These are phyloP conservation scores for Vicia sativa DNA, from an alignment of 306 rosid genomes.

Conservation along the genomic window DNA sequence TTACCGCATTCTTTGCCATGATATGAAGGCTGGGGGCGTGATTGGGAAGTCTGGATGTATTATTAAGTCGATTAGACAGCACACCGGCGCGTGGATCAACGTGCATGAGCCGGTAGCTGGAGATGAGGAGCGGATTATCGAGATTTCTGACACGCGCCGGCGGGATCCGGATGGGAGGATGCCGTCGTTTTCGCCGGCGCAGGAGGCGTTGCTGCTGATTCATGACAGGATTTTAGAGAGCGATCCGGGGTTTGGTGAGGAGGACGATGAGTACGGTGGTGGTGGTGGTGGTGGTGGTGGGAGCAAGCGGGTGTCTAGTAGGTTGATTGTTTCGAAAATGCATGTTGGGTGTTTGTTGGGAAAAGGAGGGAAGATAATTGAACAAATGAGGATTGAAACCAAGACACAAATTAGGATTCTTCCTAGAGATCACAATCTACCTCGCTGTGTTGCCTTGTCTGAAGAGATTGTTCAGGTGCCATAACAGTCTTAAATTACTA, in stretches of 20 bases:
- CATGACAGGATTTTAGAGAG: constrained; percentile 91
- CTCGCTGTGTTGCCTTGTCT: constrained; percentile 92
- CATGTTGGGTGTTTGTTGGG: constrained; percentile 97
- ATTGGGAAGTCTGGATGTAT: constrained; percentile 97
- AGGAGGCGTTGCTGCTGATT: constrained; percentile 86
- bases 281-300: constrained; percentile 58
- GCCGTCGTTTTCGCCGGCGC: constrained; percentile 96
- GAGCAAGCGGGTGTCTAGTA: constrained; percentile 65
- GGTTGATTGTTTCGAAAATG: constrained; percentile 95
- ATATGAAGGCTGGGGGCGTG: constrained; percentile 89
- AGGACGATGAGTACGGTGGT: constrained; percentile 61
- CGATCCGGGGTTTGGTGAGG: constrained; percentile 65
- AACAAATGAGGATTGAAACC: constrained; percentile 97
- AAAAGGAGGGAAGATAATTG: constrained; percentile 98
- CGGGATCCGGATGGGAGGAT: constrained; percentile 92
- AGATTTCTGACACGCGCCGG: constrained; percentile 94
- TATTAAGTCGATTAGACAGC: constrained; percentile 92
- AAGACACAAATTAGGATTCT: constrained; percentile 97
- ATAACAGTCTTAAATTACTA: constrained; percentile 37
- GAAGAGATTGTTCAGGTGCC: constrained; percentile 99
- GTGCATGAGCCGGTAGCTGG: constrained; percentile 86
- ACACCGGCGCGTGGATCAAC: constrained; percentile 99
- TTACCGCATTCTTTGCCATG: constrained; percentile 89
- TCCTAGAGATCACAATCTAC: constrained; percentile 91
- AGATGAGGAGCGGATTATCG: constrained; percentile 94